Percentiles rank a stretch among this genome's conserved stretches.
Conservation (phyloP, 1,284 basidiomycete species). For the Sporisorium sorghi region DNA sequence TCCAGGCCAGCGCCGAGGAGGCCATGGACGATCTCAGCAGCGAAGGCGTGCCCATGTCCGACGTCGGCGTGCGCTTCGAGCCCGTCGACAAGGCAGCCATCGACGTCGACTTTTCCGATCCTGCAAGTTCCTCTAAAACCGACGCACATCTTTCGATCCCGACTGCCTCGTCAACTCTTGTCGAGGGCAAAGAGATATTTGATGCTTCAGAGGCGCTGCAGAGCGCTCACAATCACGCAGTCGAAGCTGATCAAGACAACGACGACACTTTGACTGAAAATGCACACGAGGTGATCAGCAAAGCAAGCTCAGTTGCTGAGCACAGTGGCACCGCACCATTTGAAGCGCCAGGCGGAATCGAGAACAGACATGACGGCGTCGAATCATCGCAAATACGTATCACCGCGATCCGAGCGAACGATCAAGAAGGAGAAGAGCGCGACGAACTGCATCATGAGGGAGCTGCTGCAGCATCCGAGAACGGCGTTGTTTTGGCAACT, state of each 20-base stretch:
- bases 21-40: constrained; percentile 33
- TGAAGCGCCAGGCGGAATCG: not conserved
- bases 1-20: constrained; percentile 20
- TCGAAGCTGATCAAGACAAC: not conserved
- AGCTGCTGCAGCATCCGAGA: not conserved
- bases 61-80: constrained; percentile 18
- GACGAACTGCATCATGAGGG: constrained; percentile 10
- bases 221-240: not conserved
- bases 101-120: constrained; percentile 39
- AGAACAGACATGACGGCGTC: not conserved
- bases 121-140: not conserved
- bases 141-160: not conserved
- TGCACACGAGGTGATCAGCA: not conserved
- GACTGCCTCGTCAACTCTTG: not conserved
- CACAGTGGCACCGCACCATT: not conserved
- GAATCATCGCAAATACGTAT: not conserved
- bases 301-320: not conserved
- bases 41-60: constrained; percentile 34
- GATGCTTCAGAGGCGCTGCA: not conserved
- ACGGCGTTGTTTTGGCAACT: not conserved
- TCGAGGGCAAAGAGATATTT: constrained; percentile 2
- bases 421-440: constrained; percentile 10
- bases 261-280: not conserved
- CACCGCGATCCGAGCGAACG: not conserved
- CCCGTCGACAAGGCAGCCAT: constrained; percentile 19